A percentile compares a stretch with the other conserved stretches of the same genome.
These are phyloP conservation scores for Xylaria sp. DNA, from an alignment of 2,329 filamentous ascomycete species.

Conservation along the genomic window DNA sequence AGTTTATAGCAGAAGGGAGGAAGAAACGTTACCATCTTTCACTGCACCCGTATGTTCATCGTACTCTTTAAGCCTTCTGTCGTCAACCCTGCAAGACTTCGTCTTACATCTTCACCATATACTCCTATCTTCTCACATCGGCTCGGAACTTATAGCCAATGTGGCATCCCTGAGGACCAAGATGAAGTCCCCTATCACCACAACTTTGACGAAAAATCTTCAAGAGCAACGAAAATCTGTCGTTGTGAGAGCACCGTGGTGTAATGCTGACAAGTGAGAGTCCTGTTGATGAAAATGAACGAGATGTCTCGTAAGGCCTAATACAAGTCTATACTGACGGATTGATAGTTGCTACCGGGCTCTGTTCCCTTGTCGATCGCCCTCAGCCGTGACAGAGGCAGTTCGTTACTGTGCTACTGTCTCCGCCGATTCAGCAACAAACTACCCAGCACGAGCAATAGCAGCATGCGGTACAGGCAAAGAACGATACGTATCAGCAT, in stretches of 20 bases:
- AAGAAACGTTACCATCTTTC: no score
- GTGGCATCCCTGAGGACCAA: neutral
- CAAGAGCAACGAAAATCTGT: neutral
- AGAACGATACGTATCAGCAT: conserved; percentile 24
- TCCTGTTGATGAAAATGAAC: neutral
- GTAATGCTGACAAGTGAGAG: conserved; percentile 26
- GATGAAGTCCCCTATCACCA: neutral
- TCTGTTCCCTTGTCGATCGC: conserved; percentile 20
- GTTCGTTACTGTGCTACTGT: conserved; percentile 21
- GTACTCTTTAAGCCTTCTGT: no score
- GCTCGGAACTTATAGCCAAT: neutral
- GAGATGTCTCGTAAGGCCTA: no score
- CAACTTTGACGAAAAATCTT: neutral
- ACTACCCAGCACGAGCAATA: conserved; percentile 22
- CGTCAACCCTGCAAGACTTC: no score
- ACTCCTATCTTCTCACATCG: no score
- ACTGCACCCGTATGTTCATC: no score
- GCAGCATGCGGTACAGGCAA: conserved; percentile 13
- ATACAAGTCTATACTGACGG: conserved; percentile 6
- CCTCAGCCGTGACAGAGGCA: conserved; percentile 13
- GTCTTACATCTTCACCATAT: no score
- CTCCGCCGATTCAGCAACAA: conserved; percentile 18
- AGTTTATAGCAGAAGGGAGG: neutral
- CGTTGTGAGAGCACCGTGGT: conserved; percentile 1
- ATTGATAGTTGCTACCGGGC: conserved; percentile 19